A percentile compares a stretch with the other conserved stretches of the same genome.
These are phyloP conservation scores for Bipolaris bicolor DNA, from an alignment of 2,329 filamentous ascomycete species.

Conservation along the genomic window DNA sequence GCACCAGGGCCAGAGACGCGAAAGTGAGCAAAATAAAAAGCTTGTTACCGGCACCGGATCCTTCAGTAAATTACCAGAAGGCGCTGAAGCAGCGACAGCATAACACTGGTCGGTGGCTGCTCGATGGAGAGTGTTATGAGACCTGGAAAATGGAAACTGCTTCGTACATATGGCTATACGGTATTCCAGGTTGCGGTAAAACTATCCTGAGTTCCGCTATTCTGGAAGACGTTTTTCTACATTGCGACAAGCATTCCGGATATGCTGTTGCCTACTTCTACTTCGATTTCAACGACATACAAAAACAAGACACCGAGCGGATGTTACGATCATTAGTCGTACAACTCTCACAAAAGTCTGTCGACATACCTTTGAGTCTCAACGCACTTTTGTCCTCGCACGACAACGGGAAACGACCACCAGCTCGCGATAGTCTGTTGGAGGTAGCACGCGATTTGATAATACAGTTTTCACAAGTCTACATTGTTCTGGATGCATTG, in stretches of 20 bases:
- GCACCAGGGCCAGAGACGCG: slow-evolving; percentile 6
- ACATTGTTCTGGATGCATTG: slow-evolving; percentile 36
- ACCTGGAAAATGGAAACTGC: slow-evolving; percentile 39
- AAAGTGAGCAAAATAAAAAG: slow-evolving; percentile 18
- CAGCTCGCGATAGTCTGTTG: slow-evolving; percentile 29
- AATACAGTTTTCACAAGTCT: slow-evolving; percentile 24
- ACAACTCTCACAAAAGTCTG: slow-evolving; percentile 42
- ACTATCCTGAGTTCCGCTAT: slow-evolving; percentile 50
- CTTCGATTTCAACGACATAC: slow-evolving; percentile 47
- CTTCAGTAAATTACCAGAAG: slow-evolving; percentile 43
- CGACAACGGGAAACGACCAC: slow-evolving; percentile 29
- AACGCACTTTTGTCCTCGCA: slow-evolving; percentile 36
- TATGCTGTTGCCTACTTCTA: slow-evolving; percentile 33
- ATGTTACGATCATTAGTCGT: slow-evolving; percentile 48
- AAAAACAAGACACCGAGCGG: slow-evolving; percentile 46
- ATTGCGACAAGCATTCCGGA: slow-evolving; percentile 15
- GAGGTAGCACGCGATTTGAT: slow-evolving; percentile 34
- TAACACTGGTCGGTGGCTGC: slow-evolving; percentile 48
- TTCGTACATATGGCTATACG: slow-evolving; percentile 49
- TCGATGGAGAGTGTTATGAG: slow-evolving; percentile 32
- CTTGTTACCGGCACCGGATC: slow-evolving; percentile 48
- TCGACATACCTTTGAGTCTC: slow-evolving; percentile 22
- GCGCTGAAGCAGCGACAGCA: slow-evolving; percentile 38
- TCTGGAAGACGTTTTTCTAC: slow-evolving; percentile 36
- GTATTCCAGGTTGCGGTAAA: slow-evolving; percentile 53